These are phyloP conservation scores for Westerdykella ornata DNA, from an alignment of 2,329 filamentous ascomycete genomes.

Conservation along the genomic window DNA sequence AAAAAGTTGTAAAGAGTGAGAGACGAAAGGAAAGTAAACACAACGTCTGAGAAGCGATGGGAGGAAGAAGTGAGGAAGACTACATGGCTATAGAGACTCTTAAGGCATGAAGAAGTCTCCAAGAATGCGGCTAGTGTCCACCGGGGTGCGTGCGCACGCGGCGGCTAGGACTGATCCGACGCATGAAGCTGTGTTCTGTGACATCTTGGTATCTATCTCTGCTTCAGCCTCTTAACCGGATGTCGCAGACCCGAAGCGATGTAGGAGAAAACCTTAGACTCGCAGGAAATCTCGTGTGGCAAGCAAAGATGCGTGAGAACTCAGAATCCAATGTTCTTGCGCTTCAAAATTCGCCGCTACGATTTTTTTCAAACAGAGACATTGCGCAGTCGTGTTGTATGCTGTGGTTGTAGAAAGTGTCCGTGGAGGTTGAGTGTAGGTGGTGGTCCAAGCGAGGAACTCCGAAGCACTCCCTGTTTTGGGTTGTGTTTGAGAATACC, in stretches of 20 bases:
- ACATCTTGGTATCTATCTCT: conserved; percentile 33
- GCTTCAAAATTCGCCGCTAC: no score
- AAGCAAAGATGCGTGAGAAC: no score
- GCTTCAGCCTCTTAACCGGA: conserved; percentile 32
- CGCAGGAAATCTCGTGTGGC: no score
- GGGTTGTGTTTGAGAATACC: conserved; percentile 31
- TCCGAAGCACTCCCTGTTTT: conserved; percentile 31
- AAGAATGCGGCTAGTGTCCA: conserved; percentile 20
- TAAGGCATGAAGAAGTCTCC: conserved; percentile 33
- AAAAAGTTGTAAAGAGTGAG: conserved; percentile 1
- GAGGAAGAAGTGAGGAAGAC: conserved; percentile 30
- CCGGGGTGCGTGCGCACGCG: conserved; percentile 16
- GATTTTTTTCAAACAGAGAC: no score
- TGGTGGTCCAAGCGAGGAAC: conserved; percentile 13
- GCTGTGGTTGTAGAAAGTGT: conserved; percentile 1
- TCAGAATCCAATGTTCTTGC: no score
- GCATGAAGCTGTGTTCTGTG: conserved; percentile 27
- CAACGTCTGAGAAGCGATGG: conserved; percentile 25
- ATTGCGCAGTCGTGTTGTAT: background rate
- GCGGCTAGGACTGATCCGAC: conserved; percentile 31
- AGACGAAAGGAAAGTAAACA: conserved; percentile 27
- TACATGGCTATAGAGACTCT: conserved; percentile 27
- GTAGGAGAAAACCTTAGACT: conserved; percentile 6
- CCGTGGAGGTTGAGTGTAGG: conserved; percentile 4
- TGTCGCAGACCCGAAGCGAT: conserved; percentile 15